Evolutionary conservation across 495 filamentous ascomycete genomes (phyloP).

Genomic region (Aspergillus nidulans): DNA sequence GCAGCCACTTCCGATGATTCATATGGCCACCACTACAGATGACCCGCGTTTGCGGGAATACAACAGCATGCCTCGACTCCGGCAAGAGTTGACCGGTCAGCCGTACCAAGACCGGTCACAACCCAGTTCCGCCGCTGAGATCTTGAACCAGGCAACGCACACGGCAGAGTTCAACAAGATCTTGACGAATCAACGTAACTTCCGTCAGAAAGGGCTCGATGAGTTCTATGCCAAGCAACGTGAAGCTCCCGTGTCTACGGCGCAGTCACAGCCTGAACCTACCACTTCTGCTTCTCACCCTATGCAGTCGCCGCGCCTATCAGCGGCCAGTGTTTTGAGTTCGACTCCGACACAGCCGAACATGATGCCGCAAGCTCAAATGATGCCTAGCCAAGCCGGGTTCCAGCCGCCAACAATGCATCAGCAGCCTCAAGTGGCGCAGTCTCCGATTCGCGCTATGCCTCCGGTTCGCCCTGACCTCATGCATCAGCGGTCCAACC

Average conservation of each 20-base stretch:
- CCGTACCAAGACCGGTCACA: conserved; percentile 86
- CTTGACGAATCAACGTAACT: conserved; percentile 67
- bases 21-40: conserved; percentile 68
- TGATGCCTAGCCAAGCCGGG: conserved; percentile 36
- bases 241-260: conserved; percentile 59
- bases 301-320: conserved; percentile 39
- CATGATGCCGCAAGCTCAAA: conserved; percentile 35
- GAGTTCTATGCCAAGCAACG: conserved; percentile 74
- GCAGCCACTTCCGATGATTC: conserved; percentile 74
- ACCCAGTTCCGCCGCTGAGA: conserved; percentile 72
- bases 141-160: conserved; percentile 81
- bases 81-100: conserved; percentile 85
- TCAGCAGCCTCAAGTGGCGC: conserved; percentile 34
- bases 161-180: conserved; percentile 87
- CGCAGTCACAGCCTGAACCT: conserved; percentile 45
- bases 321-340: conserved; percentile 35
- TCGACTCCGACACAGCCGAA: conserved; percentile 32
- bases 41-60: conserved; percentile 79
- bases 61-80: conserved; percentile 73
- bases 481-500: conserved; percentile 43
- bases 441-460: conserved; percentile 42
- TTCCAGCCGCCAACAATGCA: conserved; percentile 34
- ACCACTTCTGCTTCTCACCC: conserved; percentile 44
- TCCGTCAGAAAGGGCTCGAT: conserved; percentile 70
- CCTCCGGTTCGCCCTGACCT: conserved; percentile 42